Conservation (phyloP, 495 filamentous ascomycete species). For the Friedmanniomyces endolithicus region DNA sequence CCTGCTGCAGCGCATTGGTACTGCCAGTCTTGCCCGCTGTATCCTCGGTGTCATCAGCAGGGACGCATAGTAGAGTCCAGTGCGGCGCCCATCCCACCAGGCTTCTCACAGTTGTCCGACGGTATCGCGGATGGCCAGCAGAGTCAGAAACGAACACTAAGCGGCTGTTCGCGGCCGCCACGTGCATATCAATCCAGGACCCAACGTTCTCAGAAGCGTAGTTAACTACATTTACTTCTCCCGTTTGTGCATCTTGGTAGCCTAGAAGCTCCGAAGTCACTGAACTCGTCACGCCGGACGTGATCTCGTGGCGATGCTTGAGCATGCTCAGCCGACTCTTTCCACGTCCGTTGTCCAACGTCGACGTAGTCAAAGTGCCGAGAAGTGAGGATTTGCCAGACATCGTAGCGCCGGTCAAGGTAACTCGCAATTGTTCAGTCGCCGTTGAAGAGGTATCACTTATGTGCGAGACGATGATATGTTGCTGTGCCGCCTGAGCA, state of each 20-base stretch:
- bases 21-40: conserved; percentile 31
- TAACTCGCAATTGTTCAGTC: conserved; percentile 64
- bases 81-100: conserved; percentile 94
- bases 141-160: conserved; percentile 82
- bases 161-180: conserved; percentile 55
- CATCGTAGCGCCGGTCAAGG: conserved; percentile 79
- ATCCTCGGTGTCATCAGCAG: conserved; percentile 59
- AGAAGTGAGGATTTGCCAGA: conserved; percentile 88
- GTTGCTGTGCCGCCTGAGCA: neutral
- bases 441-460: neutral
- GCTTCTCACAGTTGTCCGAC: conserved; percentile 74
- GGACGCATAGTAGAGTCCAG: conserved; percentile 78
- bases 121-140: conserved; percentile 75
- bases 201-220: conserved; percentile 77
- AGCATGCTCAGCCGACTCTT: conserved; percentile 75
- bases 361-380: conserved; percentile 75
- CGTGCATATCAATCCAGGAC: conserved; percentile 89
- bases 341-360: conserved; percentile 82
- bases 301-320: conserved; percentile 90
- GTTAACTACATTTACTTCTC: conserved; percentile 56
- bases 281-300: conserved; percentile 81
- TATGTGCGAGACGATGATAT: neutral
- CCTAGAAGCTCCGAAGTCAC: conserved; percentile 87
- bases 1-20: conserved; percentile 34
- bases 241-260: conserved; percentile 40